These are phyloP conservation scores for Boletellus emodensis DNA, from an alignment of 768 basidiomycete species.

Conservation along the genomic window DNA sequence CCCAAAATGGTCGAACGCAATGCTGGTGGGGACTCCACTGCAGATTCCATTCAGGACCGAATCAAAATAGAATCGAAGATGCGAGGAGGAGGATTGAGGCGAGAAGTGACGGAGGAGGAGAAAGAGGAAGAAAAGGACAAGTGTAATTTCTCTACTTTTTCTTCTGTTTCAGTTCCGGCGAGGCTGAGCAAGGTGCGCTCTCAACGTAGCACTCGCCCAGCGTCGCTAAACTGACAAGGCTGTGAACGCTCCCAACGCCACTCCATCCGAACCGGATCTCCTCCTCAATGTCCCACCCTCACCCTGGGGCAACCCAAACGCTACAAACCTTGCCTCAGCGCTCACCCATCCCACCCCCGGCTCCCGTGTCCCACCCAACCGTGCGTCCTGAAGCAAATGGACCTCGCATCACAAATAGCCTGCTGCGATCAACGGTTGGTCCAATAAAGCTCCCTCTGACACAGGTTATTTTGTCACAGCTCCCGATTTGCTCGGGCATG, in stretches of 20 bases:
- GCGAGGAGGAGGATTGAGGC: background rate
- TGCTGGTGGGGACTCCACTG: conserved; percentile 30
- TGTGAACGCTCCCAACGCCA: conserved; percentile 9
- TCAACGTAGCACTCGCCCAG: background rate
- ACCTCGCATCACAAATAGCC: background rate
- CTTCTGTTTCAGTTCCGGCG: conserved; percentile 13
- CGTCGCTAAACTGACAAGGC: conserved; percentile 5
- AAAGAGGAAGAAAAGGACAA: background rate
- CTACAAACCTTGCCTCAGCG: conserved; percentile 23
- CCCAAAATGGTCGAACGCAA: conserved; percentile 62
- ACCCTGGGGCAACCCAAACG: conserved; percentile 17
- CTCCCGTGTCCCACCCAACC: conserved; percentile 10
- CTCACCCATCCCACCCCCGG: too few relatives aligned
- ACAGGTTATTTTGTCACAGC: conserved; percentile 24
- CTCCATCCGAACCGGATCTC: background rate
- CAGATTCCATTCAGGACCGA: conserved; percentile 2
- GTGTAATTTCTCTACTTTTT: conserved; percentile 6
- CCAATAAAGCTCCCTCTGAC: background rate
- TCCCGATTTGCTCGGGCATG: conserved; percentile 25
- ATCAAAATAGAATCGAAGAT: background rate
- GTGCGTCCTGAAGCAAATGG: conserved; percentile 16
- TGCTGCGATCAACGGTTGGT: background rate
- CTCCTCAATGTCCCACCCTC: background rate
- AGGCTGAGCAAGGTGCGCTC: conserved; percentile 8
- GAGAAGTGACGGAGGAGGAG: background rate